These are phyloP conservation scores for Hericium rajendrae DNA, from an alignment of 768 basidiomycete species.

Conservation along the genomic window DNA sequence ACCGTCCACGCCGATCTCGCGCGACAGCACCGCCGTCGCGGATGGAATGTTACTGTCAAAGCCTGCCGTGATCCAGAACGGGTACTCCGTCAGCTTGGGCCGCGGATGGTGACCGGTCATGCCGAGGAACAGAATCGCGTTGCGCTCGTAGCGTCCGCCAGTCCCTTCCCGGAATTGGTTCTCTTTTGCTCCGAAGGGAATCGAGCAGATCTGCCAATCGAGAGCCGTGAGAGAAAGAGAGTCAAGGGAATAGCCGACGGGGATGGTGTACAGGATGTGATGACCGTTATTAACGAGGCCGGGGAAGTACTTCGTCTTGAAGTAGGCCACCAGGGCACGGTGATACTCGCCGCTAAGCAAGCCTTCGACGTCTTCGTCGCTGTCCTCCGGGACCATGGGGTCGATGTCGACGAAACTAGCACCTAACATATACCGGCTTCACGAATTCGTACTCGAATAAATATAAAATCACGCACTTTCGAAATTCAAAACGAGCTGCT, in stretches of 20 bases:
- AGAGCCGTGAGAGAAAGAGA: background rate
- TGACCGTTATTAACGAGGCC: slow-evolving; percentile 17
- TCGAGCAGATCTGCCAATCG: background rate
- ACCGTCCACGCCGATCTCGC: slow-evolving; percentile 18
- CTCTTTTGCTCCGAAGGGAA: background rate
- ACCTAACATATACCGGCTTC: background rate
- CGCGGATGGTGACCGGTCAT: background rate
- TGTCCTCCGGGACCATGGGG: background rate
- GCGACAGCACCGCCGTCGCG: slow-evolving; percentile 19
- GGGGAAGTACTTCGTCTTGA: slow-evolving; percentile 18
- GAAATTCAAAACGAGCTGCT: slow-evolving; percentile 20
- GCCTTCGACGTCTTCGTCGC: slow-evolving; percentile 6
- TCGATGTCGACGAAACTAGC: background rate
- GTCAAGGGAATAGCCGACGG: background rate
- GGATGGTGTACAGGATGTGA: slow-evolving; percentile 15
- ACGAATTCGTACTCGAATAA: too few species aligned
- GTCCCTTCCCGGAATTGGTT: background rate
- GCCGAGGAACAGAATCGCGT: background rate
- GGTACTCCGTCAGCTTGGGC: background rate
- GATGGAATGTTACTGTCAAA: slow-evolving; percentile 13
- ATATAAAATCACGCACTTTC: slow-evolving; percentile 4
- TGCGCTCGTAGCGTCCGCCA: background rate
- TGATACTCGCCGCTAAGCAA: slow-evolving; percentile 10
- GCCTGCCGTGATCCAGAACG: background rate
- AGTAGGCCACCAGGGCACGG: slow-evolving; percentile 13